Evolutionary conservation across 2,329 filamentous ascomycete species (phyloP).

Genomic region (Sporothrix euskadiensis): DNA sequence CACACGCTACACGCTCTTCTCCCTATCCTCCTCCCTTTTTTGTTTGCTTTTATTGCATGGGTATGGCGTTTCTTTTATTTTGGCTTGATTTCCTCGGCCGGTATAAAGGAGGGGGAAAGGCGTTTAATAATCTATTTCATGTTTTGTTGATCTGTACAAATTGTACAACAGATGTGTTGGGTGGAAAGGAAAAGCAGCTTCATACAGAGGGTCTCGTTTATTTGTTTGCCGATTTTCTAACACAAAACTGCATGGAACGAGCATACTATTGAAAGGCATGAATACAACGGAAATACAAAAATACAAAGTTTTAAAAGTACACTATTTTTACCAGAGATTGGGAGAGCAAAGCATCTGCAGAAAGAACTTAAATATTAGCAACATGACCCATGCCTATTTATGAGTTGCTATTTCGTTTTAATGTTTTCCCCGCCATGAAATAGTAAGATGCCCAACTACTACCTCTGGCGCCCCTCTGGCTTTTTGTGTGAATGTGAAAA

Average conservation of each 20-base stretch:
- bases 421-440: neutral
- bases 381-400: neutral
- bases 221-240: neutral
- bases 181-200: neutral
- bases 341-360: neutral
- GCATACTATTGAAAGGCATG: neutral
- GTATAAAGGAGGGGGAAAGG: conserved; percentile 10
- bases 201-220: neutral
- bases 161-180: neutral
- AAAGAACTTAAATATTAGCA: neutral
- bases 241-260: conserved; percentile 8
- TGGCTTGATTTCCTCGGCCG: conserved; percentile 5
- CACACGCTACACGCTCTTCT: neutral
- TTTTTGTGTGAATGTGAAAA: neutral
- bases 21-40: neutral
- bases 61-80: conserved; percentile 23
- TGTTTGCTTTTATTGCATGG: conserved; percentile 13
- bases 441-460: neutral
- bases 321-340: neutral
- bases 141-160: neutral
- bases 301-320: neutral
- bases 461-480: neutral
- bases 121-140: neutral
- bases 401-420: neutral
- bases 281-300: neutral